Percentiles rank a stretch among this genome's conserved stretches.
These are phyloP conservation scores for Heliamphora pulchella DNA, from an alignment of 179 eudicot genomes.

Conservation along the genomic window DNA sequence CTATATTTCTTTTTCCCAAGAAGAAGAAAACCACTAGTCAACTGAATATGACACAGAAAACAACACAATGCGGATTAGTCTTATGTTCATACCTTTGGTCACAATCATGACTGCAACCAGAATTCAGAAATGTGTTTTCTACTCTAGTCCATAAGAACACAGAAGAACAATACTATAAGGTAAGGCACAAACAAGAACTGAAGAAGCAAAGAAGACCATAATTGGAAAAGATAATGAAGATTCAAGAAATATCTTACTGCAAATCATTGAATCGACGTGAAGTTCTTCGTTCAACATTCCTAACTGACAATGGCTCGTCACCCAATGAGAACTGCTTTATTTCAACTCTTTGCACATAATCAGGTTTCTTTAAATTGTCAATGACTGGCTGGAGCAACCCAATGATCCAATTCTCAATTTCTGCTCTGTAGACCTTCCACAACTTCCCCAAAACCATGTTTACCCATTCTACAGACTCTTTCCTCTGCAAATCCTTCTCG, in stretches of 20 bases:
- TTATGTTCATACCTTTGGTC: no score
- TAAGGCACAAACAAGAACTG: background rate
- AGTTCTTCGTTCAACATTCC: conserved; percentile 91
- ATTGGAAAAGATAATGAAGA: conserved; percentile 6
- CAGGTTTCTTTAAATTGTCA: conserved; percentile 77
- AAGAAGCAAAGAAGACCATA: background rate
- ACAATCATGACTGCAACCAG: background rate
- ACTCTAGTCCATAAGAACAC: background rate
- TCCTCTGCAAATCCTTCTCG: conserved; percentile 93
- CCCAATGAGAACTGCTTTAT: conserved; percentile 91
- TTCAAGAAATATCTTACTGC: conserved; percentile 52
- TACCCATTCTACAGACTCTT: conserved; percentile 98
- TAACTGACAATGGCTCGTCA: conserved; percentile 85
- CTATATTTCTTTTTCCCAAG: no score
- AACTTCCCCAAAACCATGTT: conserved; percentile 95
- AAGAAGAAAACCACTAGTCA: no score
- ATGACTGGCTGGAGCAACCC: conserved; percentile 94
- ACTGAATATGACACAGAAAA: no score
- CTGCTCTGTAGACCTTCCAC: conserved; percentile 86
- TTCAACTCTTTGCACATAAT: conserved; percentile 89
- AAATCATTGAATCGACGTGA: conserved; percentile 85
- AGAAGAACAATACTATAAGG: background rate
- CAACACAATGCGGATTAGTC: no score
- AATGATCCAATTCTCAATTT: conserved; percentile 81
- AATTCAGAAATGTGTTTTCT: background rate